Percentiles rank a stretch among this genome's conserved stretches.
phyloP scores from a whole-genome alignment of 2,329 filamentous ascomycete species.

The Diaporthe sp. region DNA sequence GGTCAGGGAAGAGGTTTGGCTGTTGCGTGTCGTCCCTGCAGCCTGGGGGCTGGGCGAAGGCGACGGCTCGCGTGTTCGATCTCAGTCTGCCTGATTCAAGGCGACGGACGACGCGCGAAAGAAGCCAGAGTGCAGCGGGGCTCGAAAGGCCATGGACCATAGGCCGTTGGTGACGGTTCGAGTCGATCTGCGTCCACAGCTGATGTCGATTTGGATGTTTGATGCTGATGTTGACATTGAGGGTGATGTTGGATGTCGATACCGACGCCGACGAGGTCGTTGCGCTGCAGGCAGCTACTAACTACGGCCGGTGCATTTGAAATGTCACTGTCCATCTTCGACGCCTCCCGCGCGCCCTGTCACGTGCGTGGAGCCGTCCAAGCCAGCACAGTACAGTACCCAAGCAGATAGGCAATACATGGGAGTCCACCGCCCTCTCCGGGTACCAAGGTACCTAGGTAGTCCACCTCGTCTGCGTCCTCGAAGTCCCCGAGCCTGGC shows the following conservation, averaged over 20 bases:
- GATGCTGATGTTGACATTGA: background rate
- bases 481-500: background rate
- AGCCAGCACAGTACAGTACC: too few species aligned
- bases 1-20: background rate
- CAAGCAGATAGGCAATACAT: too few species aligned
- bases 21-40: background rate
- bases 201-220: too few species aligned
- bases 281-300: background rate
- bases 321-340: background rate
- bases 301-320: background rate
- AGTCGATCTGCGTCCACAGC: background rate
- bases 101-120: background rate
- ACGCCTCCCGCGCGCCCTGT: slow-evolving; percentile 4
- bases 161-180: background rate
- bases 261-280: background rate
- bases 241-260: background rate
- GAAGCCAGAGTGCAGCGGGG: background rate
- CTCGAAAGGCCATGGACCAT: background rate
- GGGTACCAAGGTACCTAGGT: background rate
- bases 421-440: too few species aligned
- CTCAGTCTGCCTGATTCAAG: background rate
- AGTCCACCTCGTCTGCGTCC: too few species aligned
- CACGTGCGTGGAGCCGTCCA: background rate
- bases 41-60: background rate
- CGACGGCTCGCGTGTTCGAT: background rate